phyloP scores from a whole-genome alignment of 2,329 filamentous ascomycete genomes.

The Colletotrichum sp. region DNA sequence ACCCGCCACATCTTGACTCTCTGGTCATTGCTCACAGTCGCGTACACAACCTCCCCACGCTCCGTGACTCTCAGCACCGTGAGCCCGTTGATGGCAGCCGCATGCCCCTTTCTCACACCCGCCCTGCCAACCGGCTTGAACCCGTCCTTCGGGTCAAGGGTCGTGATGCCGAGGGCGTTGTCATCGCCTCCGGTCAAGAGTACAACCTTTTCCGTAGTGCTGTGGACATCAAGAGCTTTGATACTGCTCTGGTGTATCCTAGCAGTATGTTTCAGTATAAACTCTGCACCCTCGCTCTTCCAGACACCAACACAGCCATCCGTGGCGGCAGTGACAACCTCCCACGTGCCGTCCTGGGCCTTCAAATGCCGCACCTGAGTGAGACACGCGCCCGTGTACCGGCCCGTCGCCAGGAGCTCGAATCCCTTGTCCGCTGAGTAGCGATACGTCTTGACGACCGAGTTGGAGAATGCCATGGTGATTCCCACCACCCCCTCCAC shows the following conservation, averaged over 20 bases:
- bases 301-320: constrained; percentile 78
- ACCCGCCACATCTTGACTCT: constrained; percentile 60
- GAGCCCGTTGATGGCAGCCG: constrained; percentile 71
- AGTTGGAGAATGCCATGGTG: constrained; percentile 83
- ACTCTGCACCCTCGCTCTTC: constrained; percentile 30
- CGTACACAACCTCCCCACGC: constrained; percentile 22
- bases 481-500: constrained; percentile 55
- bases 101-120: constrained; percentile 65
- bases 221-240: constrained; percentile 63
- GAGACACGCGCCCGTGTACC: constrained; percentile 76
- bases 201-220: constrained; percentile 42
- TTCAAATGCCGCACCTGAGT: constrained; percentile 64
- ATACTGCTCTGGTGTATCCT: constrained; percentile 82
- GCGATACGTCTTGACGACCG: constrained; percentile 68
- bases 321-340: constrained; percentile 74
- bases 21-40: constrained; percentile 66
- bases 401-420: constrained; percentile 54
- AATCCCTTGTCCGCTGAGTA: constrained; percentile 52
- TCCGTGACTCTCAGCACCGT: constrained; percentile 34
- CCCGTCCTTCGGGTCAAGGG: constrained; percentile 31
- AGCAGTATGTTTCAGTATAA: constrained; percentile 33
- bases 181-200: constrained; percentile 87
- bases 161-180: constrained; percentile 72
- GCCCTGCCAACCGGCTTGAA: constrained; percentile 27
- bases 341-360: constrained; percentile 29